Evolutionary conservation across 2,329 filamentous ascomycete species (phyloP), one percentile per base, ranked within the genome.

Genomic region (Ceratocystis lukuohia): DNA sequence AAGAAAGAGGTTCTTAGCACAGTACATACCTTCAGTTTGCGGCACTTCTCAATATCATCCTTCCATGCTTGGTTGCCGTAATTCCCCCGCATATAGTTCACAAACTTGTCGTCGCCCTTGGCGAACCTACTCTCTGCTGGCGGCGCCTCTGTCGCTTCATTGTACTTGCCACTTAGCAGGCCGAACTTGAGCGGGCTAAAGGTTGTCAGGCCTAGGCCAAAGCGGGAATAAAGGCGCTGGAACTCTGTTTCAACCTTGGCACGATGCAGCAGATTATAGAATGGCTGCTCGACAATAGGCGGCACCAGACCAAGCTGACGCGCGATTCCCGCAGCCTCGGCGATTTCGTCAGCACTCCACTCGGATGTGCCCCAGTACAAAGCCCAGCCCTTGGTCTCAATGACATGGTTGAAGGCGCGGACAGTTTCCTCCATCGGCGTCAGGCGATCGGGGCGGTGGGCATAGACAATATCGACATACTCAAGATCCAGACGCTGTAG

Each of bases 341-440:
- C 80, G 71, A 88, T 88, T 76, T 88, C 85, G 69, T 83, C 80
- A n/a, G 86, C 84, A 66, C 79, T 80, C 86, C 86, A 88, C 74
- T 88, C 85, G 1, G 83, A 86, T 0, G 86, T 88, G 48, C 85
- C 86, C 86, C 86, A 88, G 77, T 88, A 88, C 69, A 88, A 80
- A 1, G 84, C 83, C 76, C 87, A 84, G 66, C 87, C 87, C 6
- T 80, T 67, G 45, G 53, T 50, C 28, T 67, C 66, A n/a, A 67
- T 67, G 45, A 67, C 66, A 37, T 88, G 79, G 77, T 88, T 88
- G 77, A 89, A 88, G 65, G 82, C 84, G 65, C 85, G 82, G 46
- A 89, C 85, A 1, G 81, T 84, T 76, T 89, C 86, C 73, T 88
- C 84, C 76, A 88, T 88, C 1, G 86, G 86, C 0, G 85, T 88